Conservation (phyloP, 2,329 filamentous ascomycete genomes). For the Fusarium gaditjirri region DNA sequence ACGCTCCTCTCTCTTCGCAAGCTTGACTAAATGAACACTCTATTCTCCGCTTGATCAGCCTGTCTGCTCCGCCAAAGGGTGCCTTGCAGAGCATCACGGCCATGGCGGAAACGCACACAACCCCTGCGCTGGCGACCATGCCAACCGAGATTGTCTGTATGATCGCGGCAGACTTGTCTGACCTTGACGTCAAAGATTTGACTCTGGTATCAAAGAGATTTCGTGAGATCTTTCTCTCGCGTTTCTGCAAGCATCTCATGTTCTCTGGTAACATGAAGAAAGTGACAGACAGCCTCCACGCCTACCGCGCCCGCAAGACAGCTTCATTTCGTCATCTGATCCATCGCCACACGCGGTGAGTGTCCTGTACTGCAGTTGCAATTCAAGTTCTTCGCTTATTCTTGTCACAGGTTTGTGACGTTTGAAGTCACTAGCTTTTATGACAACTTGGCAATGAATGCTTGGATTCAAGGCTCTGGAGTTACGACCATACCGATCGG, state of each 20-base stretch:
- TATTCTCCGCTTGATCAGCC: too few relatives aligned
- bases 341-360: too few relatives aligned
- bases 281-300: not conserved
- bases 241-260: not conserved
- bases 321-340: not conserved
- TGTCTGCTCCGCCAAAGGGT: not conserved
- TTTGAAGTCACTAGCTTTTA: too few relatives aligned
- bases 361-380: too few relatives aligned
- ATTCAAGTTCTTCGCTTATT: too few relatives aligned
- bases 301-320: not conserved
- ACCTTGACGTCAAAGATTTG: not conserved
- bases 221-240: not conserved
- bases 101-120: not conserved
- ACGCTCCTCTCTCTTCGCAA: accelerated
- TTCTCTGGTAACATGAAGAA: not conserved
- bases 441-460: too few relatives aligned
- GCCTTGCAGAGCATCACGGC: not conserved
- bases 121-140: not conserved
- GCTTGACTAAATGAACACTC: not conserved
- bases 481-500: too few relatives aligned
- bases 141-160: not conserved
- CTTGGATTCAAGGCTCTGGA: too few relatives aligned
- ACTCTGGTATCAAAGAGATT: not conserved
- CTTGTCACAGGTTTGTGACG: too few relatives aligned
- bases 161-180: not conserved